Percentiles rank a stretch among this genome's conserved stretches.
These are phyloP conservation scores for Hordeum marinum DNA, from an alignment of 176 grass and related monocot genomes.

Conservation along the genomic window DNA sequence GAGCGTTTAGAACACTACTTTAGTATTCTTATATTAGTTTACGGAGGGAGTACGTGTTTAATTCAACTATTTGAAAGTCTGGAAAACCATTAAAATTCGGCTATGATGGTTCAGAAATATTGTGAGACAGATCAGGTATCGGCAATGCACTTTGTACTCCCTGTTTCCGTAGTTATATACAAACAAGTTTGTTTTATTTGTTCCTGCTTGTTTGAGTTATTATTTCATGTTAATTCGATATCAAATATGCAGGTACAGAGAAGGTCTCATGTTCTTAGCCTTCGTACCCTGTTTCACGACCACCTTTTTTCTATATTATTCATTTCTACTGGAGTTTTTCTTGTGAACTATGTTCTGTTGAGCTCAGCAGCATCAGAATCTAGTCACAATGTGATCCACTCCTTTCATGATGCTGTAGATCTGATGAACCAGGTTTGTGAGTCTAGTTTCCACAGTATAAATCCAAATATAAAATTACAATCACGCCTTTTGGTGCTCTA, in stretches of 20 bases:
- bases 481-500: neutral
- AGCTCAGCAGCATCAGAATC: slow-evolving; percentile 69
- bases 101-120: neutral
- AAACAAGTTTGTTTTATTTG: neutral
- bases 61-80: neutral
- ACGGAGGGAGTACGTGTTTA: no score
- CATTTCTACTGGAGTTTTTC: slow-evolving; percentile 77
- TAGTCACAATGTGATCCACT: slow-evolving; percentile 22
- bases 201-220: neutral
- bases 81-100: neutral
- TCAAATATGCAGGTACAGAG: slow-evolving; percentile 55
- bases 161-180: neutral
- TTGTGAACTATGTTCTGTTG: slow-evolving; percentile 75
- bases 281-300: slow-evolving; percentile 66
- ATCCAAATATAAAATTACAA: neutral
- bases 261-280: slow-evolving; percentile 17
- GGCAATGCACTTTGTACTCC: neutral
- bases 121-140: neutral
- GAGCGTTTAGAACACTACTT: no score
- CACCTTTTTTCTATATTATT: slow-evolving; percentile 79
- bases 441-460: neutral
- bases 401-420: slow-evolving; percentile 60
- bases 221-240: slow-evolving; percentile 10
- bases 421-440: slow-evolving; percentile 64
- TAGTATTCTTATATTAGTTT: no score